A percentile compares a stretch with the other conserved stretches of the same genome.
Evolutionary conservation across 1,284 basidiomycete genomes (phyloP).

Genomic region (Pterulicium gracile): DNA sequence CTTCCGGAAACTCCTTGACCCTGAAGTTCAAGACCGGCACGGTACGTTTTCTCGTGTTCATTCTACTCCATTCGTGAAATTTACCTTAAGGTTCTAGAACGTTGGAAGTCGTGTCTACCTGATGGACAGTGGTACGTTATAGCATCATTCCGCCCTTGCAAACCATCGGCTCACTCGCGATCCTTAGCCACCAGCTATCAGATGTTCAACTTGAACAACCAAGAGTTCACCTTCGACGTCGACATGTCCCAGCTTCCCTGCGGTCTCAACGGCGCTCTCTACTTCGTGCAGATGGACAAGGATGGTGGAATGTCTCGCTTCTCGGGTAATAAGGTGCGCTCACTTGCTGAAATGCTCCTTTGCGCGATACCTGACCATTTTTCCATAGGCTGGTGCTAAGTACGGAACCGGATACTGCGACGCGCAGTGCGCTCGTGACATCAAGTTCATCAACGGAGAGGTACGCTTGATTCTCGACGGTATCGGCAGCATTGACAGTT

Average conservation of each 20-base stretch:
- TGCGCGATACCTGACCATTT: conserved; percentile 19
- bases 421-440: conserved; percentile 39
- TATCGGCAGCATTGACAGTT: neutral
- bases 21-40: conserved; percentile 39
- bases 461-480: conserved; percentile 19
- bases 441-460: conserved; percentile 44
- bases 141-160: conserved; percentile 17
- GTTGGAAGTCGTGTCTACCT: conserved; percentile 35
- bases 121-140: conserved; percentile 23
- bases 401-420: conserved; percentile 47
- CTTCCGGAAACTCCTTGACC: conserved; percentile 34
- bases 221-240: conserved; percentile 40
- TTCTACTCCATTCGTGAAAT: conserved; percentile 16
- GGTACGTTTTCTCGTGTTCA: conserved; percentile 13
- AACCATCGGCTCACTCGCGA: neutral
- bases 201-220: conserved; percentile 39
- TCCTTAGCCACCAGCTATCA: conserved; percentile 21
- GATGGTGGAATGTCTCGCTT: conserved; percentile 36
- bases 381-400: conserved; percentile 31
- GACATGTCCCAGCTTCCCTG: conserved; percentile 45
- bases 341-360: neutral
- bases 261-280: conserved; percentile 31
- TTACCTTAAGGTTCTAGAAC: conserved; percentile 19
- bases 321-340: conserved; percentile 28
- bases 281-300: conserved; percentile 38